Conservation (phyloP, 805 yeast genomes). For the Torulaspora quercuum region DNA sequence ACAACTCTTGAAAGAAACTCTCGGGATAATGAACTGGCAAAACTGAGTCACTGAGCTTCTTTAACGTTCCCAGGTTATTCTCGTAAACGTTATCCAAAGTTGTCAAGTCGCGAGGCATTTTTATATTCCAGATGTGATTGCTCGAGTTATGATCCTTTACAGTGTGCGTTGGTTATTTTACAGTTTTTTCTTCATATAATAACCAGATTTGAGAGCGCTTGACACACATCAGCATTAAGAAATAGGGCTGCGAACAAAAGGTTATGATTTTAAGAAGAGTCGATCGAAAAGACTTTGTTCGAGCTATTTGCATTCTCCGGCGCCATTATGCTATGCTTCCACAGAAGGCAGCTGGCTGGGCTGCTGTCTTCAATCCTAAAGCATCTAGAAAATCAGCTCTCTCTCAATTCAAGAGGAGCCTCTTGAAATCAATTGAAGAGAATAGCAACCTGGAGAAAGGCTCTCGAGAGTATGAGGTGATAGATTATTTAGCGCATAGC, state of each 20-base stretch:
- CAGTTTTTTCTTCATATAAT: no score
- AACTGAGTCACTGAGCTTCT: slow-evolving; percentile 19
- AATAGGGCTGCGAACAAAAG: no score
- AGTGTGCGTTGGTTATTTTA: no score
- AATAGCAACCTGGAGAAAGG: slow-evolving; percentile 1
- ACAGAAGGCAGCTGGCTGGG: slow-evolving; percentile 11
- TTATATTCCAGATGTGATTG: not conserved
- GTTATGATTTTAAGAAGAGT: no score
- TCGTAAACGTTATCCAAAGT: slow-evolving; percentile 28
- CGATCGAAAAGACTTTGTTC: no score
- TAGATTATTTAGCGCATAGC: slow-evolving; percentile 5
- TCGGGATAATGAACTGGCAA: slow-evolving; percentile 25
- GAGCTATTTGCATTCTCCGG: no score
- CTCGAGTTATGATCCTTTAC: no score
- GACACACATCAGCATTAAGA: no score
- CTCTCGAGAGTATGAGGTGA: slow-evolving; percentile 7
- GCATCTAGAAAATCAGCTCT: slow-evolving; percentile 11
- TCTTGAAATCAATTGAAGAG: slow-evolving; percentile 7
- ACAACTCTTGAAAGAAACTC: slow-evolving; percentile 26
- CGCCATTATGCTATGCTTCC: slow-evolving; percentile 5
- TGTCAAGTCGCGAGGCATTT: slow-evolving; percentile 25
- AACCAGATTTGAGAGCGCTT: no score
- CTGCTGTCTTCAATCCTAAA: slow-evolving; percentile 11
- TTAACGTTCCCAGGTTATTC: slow-evolving; percentile 29
- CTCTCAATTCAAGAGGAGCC: slow-evolving; percentile 14